Conservation (phyloP, 176 grass and related monocot species). For the Phragmites australis region DNA sequence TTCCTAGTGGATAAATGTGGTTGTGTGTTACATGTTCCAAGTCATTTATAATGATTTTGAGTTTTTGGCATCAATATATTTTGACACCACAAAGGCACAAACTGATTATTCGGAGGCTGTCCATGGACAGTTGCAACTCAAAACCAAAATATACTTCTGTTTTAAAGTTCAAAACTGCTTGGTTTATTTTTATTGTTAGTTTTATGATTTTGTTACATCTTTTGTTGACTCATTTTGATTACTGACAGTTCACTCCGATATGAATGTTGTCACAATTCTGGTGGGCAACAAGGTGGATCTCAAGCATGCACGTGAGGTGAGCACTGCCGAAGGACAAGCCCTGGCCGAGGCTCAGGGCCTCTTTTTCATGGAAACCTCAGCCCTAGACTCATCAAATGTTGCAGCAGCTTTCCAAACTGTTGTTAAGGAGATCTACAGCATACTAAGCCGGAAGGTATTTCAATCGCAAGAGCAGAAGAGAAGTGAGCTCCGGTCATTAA, state of each 20-base stretch:
- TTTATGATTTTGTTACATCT: background rate
- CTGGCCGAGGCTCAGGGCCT: conserved; percentile 67
- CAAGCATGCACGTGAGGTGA: conserved; percentile 64
- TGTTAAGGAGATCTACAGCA: conserved; percentile 81
- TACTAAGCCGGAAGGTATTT: conserved; percentile 88
- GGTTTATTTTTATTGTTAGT: background rate
- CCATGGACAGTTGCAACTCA: background rate
- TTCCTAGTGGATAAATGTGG: background rate
- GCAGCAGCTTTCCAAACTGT: conserved; percentile 70
- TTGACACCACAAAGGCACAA: background rate
- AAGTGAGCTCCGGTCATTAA: conserved; percentile 60
- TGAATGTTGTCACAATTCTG: conserved; percentile 86
- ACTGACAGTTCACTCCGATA: conserved; percentile 70
- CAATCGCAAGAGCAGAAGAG: conserved; percentile 76
- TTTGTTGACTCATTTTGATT: conserved; percentile 16
- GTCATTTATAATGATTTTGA: background rate
- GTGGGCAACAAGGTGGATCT: conserved; percentile 81
- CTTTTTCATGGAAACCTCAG: conserved; percentile 92
- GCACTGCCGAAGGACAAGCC: conserved; percentile 68
- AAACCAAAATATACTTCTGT: background rate
- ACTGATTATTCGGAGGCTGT: background rate
- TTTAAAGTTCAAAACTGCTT: background rate
- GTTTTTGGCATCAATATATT: background rate
- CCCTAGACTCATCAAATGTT: conserved; percentile 80
- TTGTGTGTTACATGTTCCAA: background rate